These are phyloP conservation scores for Xylaria sp. DNA, from an alignment of 2,329 filamentous ascomycete species.

Conservation along the genomic window DNA sequence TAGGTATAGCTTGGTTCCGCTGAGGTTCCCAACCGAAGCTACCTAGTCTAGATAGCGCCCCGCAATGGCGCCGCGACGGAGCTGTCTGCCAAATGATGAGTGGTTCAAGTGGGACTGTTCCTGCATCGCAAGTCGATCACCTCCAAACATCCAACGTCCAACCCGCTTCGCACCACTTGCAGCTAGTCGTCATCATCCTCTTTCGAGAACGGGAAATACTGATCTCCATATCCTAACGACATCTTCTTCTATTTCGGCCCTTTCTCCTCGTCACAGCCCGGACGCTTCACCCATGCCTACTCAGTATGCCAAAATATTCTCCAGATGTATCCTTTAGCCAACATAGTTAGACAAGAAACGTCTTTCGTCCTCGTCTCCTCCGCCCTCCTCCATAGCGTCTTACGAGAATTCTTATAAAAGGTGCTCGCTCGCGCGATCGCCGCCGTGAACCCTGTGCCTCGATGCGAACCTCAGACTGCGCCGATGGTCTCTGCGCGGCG, in stretches of 20 bases:
- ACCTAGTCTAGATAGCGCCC: too few species aligned
- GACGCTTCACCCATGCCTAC: background rate
- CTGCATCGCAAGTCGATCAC: conserved; percentile 16
- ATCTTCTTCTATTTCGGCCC: background rate
- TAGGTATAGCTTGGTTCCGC: too few species aligned
- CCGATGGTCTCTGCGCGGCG: conserved; percentile 62
- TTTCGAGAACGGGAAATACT: background rate
- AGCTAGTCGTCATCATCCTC: conserved; percentile 26
- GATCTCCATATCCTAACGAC: background rate
- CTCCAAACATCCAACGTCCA: background rate
- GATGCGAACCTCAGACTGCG: conserved; percentile 56
- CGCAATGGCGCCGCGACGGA: too few species aligned
- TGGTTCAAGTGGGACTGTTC: conserved; percentile 23
- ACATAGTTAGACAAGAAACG: conserved; percentile 24
- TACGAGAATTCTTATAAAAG: background rate
- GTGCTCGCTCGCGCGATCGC: background rate
- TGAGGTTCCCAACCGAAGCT: too few species aligned
- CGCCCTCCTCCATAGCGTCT: background rate
- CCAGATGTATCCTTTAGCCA: conserved; percentile 30
- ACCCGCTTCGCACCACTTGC: conserved; percentile 17
- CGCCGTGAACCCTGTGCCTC: background rate
- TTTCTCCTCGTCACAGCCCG: background rate
- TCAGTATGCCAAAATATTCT: conserved; percentile 23
- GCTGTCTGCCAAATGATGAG: conserved; percentile 11
- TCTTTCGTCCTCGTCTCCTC: background rate